Percentiles rank a stretch among this genome's conserved stretches.
phyloP scores from a whole-genome alignment of 1,139 yeast genomes.

The Debaryomyces coudertii region DNA sequence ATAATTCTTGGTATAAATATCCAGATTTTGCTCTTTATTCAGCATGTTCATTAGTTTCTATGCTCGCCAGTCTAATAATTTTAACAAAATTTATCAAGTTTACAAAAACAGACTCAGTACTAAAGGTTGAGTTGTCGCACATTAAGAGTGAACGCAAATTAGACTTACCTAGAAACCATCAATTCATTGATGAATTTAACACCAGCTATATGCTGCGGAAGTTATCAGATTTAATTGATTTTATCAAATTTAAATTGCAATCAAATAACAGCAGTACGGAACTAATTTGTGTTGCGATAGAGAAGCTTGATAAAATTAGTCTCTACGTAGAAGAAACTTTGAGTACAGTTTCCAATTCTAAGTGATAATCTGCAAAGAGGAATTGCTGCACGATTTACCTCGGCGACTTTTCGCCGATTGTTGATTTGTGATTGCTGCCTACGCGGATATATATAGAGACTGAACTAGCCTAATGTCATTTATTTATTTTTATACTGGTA shows the following conservation, averaged over 20 bases:
- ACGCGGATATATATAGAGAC: slow-evolving; percentile 5
- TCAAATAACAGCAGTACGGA: slow-evolving; percentile 15
- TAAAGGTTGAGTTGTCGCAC: slow-evolving; percentile 14
- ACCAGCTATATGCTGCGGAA: slow-evolving; percentile 17
- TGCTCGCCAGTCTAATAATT: slow-evolving; percentile 32
- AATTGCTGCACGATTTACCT: not conserved
- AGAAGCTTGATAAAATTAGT: slow-evolving; percentile 23
- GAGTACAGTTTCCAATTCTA: slow-evolving; percentile 8
- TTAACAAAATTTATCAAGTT: slow-evolving; percentile 28
- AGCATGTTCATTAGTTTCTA: slow-evolving; percentile 28
- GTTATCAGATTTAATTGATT: slow-evolving; percentile 22
- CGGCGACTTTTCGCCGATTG: slow-evolving; percentile 14
- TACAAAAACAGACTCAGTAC: slow-evolving; percentile 9
- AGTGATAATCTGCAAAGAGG: not conserved
- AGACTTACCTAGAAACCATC: slow-evolving; percentile 11
- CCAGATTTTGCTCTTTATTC: slow-evolving; percentile 31
- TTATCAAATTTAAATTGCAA: slow-evolving; percentile 23
- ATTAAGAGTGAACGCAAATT: slow-evolving; percentile 9
- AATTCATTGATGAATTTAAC: slow-evolving; percentile 18
- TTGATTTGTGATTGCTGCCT: not conserved
- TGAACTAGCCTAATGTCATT: not conserved
- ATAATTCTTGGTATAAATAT: slow-evolving; percentile 48
- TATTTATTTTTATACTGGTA: not conserved
- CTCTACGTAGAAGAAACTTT: slow-evolving; percentile 25
- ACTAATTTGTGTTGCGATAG: slow-evolving; percentile 20